phyloP scores from a whole-genome alignment of 2,329 filamentous ascomycete genomes.

The Diplodia mutila region DNA sequence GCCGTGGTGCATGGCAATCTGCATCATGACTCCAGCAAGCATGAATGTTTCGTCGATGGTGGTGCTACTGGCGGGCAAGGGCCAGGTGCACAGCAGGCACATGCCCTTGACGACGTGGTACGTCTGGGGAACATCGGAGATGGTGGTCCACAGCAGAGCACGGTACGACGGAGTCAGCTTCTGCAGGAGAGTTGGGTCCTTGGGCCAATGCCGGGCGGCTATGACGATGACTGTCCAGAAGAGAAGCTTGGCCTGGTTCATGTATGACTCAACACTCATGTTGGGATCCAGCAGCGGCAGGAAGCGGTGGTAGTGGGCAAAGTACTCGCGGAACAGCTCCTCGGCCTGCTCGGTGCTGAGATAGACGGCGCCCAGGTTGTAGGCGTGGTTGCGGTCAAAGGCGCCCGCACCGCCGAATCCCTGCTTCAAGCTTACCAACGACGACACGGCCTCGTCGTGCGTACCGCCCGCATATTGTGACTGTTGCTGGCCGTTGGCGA shows the following conservation, averaged over 20 bases:
- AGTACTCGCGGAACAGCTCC: conserved; percentile 74
- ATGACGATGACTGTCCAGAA: conserved; percentile 85
- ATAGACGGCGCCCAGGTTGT: conserved; percentile 24
- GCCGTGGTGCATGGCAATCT: conserved; percentile 81
- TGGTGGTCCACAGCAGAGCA: conserved; percentile 74
- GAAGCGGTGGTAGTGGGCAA: conserved; percentile 75
- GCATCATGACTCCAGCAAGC: conserved; percentile 82
- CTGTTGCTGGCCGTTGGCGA: conserved; percentile 18
- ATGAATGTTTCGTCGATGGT: conserved; percentile 82
- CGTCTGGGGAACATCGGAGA: conserved; percentile 75
- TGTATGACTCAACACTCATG: conserved; percentile 70
- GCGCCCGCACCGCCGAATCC: conserved; percentile 16
- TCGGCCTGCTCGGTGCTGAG: conserved; percentile 44
- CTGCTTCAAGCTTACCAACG: conserved; percentile 26
- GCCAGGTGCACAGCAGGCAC: conserved; percentile 80
- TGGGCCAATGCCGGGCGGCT: conserved; percentile 70
- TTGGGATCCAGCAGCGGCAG: conserved; percentile 72
- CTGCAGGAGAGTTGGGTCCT: conserved; percentile 66
- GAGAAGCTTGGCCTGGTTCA: conserved; percentile 75
- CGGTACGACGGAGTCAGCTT: conserved; percentile 69
- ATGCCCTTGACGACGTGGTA: conserved; percentile 82
- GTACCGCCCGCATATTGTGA: conserved; percentile 32
- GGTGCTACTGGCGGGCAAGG: conserved; percentile 78
- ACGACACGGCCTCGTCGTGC: conserved; percentile 25
- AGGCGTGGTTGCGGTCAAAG: conserved; percentile 23